Percentiles rank a stretch among this genome's conserved stretches.
Evolutionary conservation across 2,329 filamentous ascomycete species (phyloP).

Genomic region (Aureobasidium zeae): DNA sequence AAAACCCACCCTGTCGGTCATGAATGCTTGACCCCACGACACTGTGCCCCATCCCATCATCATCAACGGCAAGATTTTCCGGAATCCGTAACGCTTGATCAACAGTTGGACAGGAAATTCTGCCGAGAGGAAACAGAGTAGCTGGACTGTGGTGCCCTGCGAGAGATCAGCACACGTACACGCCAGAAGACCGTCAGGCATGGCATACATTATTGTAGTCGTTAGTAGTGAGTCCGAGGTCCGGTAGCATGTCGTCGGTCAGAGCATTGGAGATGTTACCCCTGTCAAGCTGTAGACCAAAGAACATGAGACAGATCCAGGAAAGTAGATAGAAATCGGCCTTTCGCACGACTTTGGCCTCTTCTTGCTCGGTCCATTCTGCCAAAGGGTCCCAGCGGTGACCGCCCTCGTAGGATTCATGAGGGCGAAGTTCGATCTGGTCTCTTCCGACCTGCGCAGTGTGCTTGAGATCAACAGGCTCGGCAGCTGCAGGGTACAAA

Average conservation of each 20-base stretch:
- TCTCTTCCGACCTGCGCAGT: constrained; percentile 10
- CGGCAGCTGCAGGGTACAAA: background rate
- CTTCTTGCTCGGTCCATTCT: constrained; percentile 17
- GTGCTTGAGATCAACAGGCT: constrained; percentile 1
- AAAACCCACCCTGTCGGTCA: constrained; percentile 16
- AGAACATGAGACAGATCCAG: constrained; percentile 18
- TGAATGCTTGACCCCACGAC: constrained; percentile 13
- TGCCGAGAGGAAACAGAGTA: constrained; percentile 13
- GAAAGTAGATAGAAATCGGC: constrained; percentile 16
- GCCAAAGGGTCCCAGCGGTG: constrained; percentile 15
- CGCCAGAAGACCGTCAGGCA: constrained; percentile 20
- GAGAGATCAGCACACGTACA: constrained; percentile 18
- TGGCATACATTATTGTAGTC: constrained; percentile 18
- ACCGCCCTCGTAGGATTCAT: constrained; percentile 11
- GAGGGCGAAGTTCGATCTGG: constrained; percentile 10
- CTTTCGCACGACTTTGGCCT: constrained; percentile 17
- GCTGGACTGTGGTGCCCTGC: constrained; percentile 13
- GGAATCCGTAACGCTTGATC: constrained; percentile 18
- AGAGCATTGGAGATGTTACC: constrained; percentile 18
- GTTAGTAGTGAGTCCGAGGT: constrained; percentile 15
- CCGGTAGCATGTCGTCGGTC: constrained; percentile 18
- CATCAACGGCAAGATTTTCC: constrained; percentile 16
- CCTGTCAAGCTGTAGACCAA: constrained; percentile 16
- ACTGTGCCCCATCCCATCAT: constrained; percentile 18
- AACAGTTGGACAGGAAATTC: constrained; percentile 19